Conservation (phyloP, 495 filamentous ascomycete genomes). For the Hypoxylon fuscum region DNA sequence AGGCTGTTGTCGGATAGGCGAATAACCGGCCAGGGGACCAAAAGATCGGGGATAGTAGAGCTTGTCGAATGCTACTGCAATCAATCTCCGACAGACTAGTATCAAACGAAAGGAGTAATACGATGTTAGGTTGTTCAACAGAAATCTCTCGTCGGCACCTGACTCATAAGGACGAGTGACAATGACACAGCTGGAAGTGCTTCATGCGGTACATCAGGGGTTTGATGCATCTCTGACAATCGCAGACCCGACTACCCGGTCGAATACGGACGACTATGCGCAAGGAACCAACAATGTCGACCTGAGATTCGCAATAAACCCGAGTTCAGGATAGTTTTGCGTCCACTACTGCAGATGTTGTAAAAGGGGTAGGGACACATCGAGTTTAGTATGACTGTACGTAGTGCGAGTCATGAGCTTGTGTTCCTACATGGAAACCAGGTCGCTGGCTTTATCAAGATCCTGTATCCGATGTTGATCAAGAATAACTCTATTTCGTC, state of each 20-base stretch:
- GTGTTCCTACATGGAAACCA: conserved; percentile 12
- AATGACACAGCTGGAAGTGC: conserved; percentile 51
- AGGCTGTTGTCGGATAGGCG: conserved; percentile 53
- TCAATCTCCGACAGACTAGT: background rate
- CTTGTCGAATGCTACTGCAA: background rate
- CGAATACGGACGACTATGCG: conserved; percentile 53
- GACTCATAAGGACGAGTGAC: conserved; percentile 60
- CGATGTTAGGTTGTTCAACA: conserved; percentile 53
- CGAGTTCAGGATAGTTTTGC: conserved; percentile 43
- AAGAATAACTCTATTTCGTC: background rate
- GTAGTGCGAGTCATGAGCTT: conserved; percentile 9
- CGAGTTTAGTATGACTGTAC: conserved; percentile 14
- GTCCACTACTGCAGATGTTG: conserved; percentile 1
- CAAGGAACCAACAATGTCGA: conserved; percentile 52
- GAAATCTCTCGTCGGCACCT: conserved; percentile 58
- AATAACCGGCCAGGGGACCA: conserved; percentile 46
- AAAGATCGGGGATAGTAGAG: background rate
- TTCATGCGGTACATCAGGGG: conserved; percentile 58
- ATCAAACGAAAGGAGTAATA: conserved; percentile 17
- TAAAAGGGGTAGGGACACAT: conserved; percentile 11
- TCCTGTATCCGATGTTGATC: conserved; percentile 23
- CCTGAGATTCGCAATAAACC: conserved; percentile 62
- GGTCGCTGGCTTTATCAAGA: conserved; percentile 23
- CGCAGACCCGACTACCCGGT: conserved; percentile 60
- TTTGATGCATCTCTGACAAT: conserved; percentile 52